Base-by-base conservation (phyloP, 495 filamentous ascomycete genomes). In the Penicillium soppii region DNA sequence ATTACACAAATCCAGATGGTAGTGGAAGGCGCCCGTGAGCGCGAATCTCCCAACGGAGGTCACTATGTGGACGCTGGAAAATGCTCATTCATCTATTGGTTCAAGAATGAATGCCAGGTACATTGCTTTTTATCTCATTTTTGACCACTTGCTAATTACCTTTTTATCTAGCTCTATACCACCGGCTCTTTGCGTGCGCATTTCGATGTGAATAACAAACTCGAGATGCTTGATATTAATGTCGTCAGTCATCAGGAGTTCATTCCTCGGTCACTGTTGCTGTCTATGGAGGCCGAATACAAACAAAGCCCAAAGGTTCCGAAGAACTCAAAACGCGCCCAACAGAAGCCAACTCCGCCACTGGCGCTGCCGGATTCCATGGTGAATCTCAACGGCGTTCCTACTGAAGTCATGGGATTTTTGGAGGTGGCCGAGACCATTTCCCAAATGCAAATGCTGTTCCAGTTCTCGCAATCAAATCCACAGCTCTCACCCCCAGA, bases 1-100 rank as follows among this genome's bases (percentile, higher is more conserved):
- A 83, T 95, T 30, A 80, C 77, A 40, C 83, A 79, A 17, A 88
- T 96, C 42, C 89, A 94, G 62, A 79, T 95, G 73, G 76, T 88
- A 15, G 72, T 91, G 42, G 80, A 83, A 54, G 68, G 61, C 12
- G 63, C 75, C 20, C 74, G 69, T 38, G 86, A 91, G 50, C 75
- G 70, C 17, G 69, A 80, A 22, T 56, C 83, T 37, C 70, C 76
- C 3, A 79, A 81, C 43, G 84, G 85, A 39, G 80, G 79, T 33
- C 83, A 88, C 50, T 78, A 81, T 51, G 79, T 90, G 22, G 82
- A 87, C 50, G 81, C 83, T 49, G 56, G 48, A 13, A 84, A 76
- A 52, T 79, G 82, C 20, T 88, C 76, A 51, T 79, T 90, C 36
- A 78, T 86, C 15, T 89, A 89, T 56, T 89, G 84, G 85, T 89